Conservation (phyloP, 1,139 yeast genomes). For the Maudiozyma humilis region DNA sequence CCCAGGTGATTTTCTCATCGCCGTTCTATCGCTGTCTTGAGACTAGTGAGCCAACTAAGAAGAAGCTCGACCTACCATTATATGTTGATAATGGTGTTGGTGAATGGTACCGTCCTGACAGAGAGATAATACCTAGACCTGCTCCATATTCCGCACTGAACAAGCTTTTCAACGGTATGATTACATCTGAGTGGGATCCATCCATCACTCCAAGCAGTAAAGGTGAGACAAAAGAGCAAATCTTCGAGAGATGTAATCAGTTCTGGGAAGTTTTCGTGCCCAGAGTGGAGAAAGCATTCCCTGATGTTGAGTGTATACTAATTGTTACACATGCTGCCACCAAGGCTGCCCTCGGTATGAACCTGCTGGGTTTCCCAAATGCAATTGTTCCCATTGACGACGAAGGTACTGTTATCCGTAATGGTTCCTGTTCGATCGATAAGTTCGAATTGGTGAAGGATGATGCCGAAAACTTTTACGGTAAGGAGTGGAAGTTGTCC, state of each 20-base stretch:
- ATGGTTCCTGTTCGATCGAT: slow-evolving; percentile 55
- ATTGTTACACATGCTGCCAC: slow-evolving; percentile 81
- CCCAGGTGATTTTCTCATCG: slow-evolving; percentile 60
- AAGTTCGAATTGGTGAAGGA: slow-evolving; percentile 40
- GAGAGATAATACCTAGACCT: slow-evolving; percentile 51
- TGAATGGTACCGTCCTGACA: slow-evolving; percentile 58
- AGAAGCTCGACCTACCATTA: slow-evolving; percentile 46
- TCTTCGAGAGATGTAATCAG: slow-evolving; percentile 45
- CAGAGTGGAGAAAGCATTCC: slow-evolving; percentile 45
- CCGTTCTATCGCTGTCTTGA: slow-evolving; percentile 91
- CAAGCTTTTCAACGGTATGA: slow-evolving; percentile 45
- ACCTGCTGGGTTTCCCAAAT: slow-evolving; percentile 44
- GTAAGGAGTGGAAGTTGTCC: slow-evolving; percentile 43
- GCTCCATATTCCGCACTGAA: slow-evolving; percentile 44
- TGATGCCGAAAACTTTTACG: slow-evolving; percentile 30
- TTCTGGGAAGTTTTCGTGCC: slow-evolving; percentile 50
- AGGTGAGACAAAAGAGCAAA: slow-evolving; percentile 63
- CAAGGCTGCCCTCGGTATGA: slow-evolving; percentile 70
- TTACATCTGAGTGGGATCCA: slow-evolving; percentile 38
- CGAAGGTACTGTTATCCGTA: slow-evolving; percentile 41
- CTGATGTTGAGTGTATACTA: slow-evolving; percentile 47
- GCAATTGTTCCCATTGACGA: slow-evolving; percentile 43
- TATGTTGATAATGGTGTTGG: slow-evolving; percentile 70
- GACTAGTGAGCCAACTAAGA: slow-evolving; percentile 64
- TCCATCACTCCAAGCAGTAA: slow-evolving; percentile 46